phyloP scores from a whole-genome alignment of 495 filamentous ascomycete species.

The Letharia columbiana region DNA sequence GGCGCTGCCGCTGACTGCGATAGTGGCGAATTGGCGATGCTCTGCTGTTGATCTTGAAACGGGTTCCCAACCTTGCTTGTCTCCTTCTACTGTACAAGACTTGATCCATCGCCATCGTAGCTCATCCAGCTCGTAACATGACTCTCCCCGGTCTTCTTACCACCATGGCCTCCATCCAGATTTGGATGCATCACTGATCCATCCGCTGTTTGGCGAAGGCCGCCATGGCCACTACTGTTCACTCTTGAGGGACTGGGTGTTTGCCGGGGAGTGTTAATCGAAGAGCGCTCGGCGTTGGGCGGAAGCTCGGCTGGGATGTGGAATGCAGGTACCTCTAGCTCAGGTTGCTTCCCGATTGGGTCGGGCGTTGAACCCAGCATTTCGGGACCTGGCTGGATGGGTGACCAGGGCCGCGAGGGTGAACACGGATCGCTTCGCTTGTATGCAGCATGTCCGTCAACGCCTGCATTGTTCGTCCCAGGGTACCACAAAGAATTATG shows the following conservation, averaged over 20 bases:
- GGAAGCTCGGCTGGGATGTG: background rate
- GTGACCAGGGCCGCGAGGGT: background rate
- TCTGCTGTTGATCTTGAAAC: background rate
- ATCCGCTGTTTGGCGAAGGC: background rate
- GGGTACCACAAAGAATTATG: background rate
- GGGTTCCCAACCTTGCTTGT: background rate
- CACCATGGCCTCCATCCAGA: conserved; percentile 7
- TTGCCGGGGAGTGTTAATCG: conserved; percentile 2
- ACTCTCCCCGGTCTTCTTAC: background rate
- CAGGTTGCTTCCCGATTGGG: background rate
- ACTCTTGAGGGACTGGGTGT: background rate
- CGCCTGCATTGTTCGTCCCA: background rate
- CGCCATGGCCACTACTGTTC: conserved; percentile 5
- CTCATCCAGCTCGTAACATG: conserved; percentile 23
- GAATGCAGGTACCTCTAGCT: conserved; percentile 1
- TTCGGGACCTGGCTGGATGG: background rate
- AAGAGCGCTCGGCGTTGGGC: conserved; percentile 3
- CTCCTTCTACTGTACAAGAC: conserved; percentile 1
- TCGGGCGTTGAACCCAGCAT: background rate
- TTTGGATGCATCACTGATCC: conserved; percentile 9
- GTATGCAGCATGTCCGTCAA: background rate
- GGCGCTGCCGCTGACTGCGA: background rate
- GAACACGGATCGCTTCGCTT: background rate
- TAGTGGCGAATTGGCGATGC: background rate
- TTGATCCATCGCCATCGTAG: conserved; percentile 9